These are phyloP conservation scores for Aspergillus biplanus DNA, from an alignment of 495 filamentous ascomycete species.

Conservation along the genomic window DNA sequence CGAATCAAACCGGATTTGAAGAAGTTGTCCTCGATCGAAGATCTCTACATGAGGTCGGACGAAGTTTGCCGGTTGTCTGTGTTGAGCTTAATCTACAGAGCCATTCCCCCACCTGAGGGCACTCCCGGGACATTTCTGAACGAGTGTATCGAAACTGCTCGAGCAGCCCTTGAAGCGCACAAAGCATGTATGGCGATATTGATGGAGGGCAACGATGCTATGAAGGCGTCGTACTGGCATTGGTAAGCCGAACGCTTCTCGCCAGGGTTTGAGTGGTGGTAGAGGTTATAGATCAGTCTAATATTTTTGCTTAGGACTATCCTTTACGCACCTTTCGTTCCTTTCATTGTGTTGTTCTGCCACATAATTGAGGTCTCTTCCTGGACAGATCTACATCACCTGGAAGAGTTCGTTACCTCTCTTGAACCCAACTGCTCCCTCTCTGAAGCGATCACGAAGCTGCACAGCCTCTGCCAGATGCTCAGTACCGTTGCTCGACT, in stretches of 20 bases:
- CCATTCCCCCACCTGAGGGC: slow-evolving; percentile 53
- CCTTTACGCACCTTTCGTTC: slow-evolving; percentile 67
- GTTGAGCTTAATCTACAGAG: slow-evolving; percentile 64
- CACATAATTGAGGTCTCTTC: slow-evolving; percentile 58
- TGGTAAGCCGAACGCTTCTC: slow-evolving; percentile 49
- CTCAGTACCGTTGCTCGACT: slow-evolving; percentile 63
- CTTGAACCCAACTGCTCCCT: slow-evolving; percentile 53
- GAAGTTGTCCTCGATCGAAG: slow-evolving; percentile 34
- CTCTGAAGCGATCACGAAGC: slow-evolving; percentile 59
- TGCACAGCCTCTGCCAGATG: slow-evolving; percentile 63
- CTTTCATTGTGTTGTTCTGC: slow-evolving; percentile 73
- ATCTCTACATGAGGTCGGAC: slow-evolving; percentile 57
- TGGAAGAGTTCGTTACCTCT: slow-evolving; percentile 61
- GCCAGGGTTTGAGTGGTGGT: too few relatives aligned
- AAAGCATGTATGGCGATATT: slow-evolving; percentile 53
- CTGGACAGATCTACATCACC: slow-evolving; percentile 50
- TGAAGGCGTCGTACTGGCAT: slow-evolving; percentile 62
- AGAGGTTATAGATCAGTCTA: background rate
- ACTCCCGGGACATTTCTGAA: slow-evolving; percentile 53
- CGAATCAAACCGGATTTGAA: slow-evolving; percentile 21
- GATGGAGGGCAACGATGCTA: slow-evolving; percentile 44
- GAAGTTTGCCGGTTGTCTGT: slow-evolving; percentile 57
- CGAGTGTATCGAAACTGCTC: slow-evolving; percentile 64
- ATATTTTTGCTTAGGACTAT: slow-evolving; percentile 55
- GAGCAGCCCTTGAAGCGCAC: slow-evolving; percentile 57